Conservation (phyloP, 805 yeast genomes). For the Saccharomycopsis selenospora region DNA sequence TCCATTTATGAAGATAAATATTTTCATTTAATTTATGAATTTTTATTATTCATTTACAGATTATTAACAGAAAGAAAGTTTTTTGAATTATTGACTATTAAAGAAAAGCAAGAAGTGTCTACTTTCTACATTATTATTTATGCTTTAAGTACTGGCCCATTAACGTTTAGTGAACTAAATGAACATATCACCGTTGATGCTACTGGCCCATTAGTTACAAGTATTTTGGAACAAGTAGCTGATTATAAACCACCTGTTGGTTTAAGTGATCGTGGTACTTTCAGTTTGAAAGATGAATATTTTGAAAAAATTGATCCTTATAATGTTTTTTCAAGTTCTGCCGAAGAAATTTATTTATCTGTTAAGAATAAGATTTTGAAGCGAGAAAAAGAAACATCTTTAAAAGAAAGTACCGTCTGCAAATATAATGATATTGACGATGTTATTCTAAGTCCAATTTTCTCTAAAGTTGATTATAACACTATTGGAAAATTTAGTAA, state of each 20-base stretch:
- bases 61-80: slow-evolving; percentile 19
- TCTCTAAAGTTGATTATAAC: slow-evolving; percentile 12
- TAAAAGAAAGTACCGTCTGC: slow-evolving; percentile 22
- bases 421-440: slow-evolving; percentile 10
- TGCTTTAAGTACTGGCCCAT: slow-evolving; percentile 14
- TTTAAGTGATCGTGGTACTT: slow-evolving; percentile 59
- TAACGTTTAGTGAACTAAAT: slow-evolving; percentile 6
- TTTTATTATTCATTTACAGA: slow-evolving; percentile 25
- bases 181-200: slow-evolving; percentile 34
- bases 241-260: slow-evolving; percentile 60
- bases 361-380: slow-evolving; percentile 22
- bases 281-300: slow-evolving; percentile 43
- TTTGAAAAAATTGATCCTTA: slow-evolving; percentile 52
- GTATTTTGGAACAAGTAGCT: slow-evolving; percentile 50
- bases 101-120: slow-evolving; percentile 6
- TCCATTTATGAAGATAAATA: slow-evolving; percentile 36
- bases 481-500: slow-evolving; percentile 21
- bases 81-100: slow-evolving; percentile 5
- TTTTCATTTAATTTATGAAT: slow-evolving; percentile 34
- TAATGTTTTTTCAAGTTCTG: slow-evolving; percentile 30
- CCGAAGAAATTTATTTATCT: slow-evolving; percentile 20
- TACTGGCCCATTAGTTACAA: slow-evolving; percentile 23
- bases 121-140: slow-evolving; percentile 9
- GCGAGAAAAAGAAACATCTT: slow-evolving; percentile 13
- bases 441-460: slow-evolving; percentile 12